Evolutionary conservation across 1,284 basidiomycete genomes (phyloP).

Genomic region (Phellopilus nigrolimitatus): DNA sequence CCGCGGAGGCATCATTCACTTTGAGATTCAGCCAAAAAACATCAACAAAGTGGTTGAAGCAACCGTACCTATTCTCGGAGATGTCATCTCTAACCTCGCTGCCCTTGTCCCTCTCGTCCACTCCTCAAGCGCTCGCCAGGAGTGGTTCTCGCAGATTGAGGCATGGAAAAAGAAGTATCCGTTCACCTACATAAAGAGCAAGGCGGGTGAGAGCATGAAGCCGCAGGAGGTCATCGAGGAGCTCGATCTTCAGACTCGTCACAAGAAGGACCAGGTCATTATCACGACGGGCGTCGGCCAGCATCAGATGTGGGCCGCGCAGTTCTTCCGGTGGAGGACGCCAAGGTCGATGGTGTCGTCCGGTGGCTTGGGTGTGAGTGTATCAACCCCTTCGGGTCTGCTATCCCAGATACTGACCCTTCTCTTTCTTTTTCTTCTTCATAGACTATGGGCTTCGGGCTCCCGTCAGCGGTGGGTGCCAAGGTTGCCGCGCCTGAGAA

Average conservation of each 20-base stretch:
- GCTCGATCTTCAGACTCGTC: slow-evolving; percentile 70
- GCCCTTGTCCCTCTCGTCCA: slow-evolving; percentile 80
- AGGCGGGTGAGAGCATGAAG: slow-evolving; percentile 73
- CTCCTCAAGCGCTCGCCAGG: slow-evolving; percentile 49
- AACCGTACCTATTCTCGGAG: slow-evolving; percentile 89
- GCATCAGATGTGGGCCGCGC: slow-evolving; percentile 99
- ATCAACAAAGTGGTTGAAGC: slow-evolving; percentile 99
- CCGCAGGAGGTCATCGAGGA: slow-evolving; percentile 97
- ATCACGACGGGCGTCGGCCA: slow-evolving; percentile 95
- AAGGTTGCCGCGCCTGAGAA: slow-evolving; percentile 95
- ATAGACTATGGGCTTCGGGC: slow-evolving; percentile 96
- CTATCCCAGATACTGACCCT: too few species aligned
- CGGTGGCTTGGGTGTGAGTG: slow-evolving; percentile 88
- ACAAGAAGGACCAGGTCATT: slow-evolving; percentile 84
- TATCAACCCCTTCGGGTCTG: too few species aligned
- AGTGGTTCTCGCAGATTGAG: slow-evolving; percentile 83
- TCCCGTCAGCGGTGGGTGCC: slow-evolving; percentile 92
- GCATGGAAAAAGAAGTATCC: slow-evolving; percentile 88
- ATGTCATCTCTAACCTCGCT: slow-evolving; percentile 82
- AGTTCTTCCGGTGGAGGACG: slow-evolving; percentile 87
- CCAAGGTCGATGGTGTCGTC: slow-evolving; percentile 91
- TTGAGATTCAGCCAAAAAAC: slow-evolving; percentile 98
- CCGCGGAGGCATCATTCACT: slow-evolving; percentile 96
- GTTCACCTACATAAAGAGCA: slow-evolving; percentile 79
- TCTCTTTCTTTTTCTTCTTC: slow-evolving; percentile 12